Conservation (phyloP, 495 filamentous ascomycete genomes). For the Hypoxylon intermedium region DNA sequence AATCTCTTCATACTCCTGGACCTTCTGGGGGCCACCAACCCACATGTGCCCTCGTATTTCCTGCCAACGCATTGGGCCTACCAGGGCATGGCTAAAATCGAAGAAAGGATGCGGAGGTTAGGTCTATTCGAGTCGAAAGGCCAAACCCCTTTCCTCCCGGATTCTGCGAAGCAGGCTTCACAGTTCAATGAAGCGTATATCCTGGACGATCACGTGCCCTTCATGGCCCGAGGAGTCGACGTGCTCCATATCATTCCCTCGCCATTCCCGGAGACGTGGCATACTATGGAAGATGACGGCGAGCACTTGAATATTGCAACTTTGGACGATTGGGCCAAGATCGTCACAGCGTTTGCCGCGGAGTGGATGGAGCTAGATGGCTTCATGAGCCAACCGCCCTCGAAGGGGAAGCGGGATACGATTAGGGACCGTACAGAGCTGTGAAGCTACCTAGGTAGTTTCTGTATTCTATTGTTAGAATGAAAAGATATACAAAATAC, state of each 20-base stretch:
- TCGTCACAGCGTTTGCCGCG: conserved; percentile 78
- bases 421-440: conserved; percentile 26
- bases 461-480: too few species aligned
- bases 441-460: too few species aligned
- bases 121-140: conserved; percentile 47
- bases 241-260: conserved; percentile 83
- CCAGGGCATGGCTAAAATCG: conserved; percentile 68
- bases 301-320: conserved; percentile 80
- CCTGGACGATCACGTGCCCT: conserved; percentile 86
- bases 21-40: conserved; percentile 73
- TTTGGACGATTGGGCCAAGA: conserved; percentile 81
- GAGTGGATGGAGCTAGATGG: conserved; percentile 76
- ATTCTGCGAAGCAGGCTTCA: conserved; percentile 59
- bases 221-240: conserved; percentile 78
- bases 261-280: conserved; percentile 83
- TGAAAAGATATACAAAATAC: too few species aligned
- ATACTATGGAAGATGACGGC: conserved; percentile 79
- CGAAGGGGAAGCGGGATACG: conserved; percentile 18
- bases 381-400: conserved; percentile 25
- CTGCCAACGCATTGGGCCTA: conserved; percentile 91
- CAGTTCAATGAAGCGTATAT: conserved; percentile 54
- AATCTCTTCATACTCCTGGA: conserved; percentile 87
- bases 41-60: conserved; percentile 79
- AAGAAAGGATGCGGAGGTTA: conserved; percentile 68
- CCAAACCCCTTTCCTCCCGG: conserved; percentile 52